Conservation (phyloP, 495 filamentous ascomycete genomes). For the Aspergillus cavernicola region DNA sequence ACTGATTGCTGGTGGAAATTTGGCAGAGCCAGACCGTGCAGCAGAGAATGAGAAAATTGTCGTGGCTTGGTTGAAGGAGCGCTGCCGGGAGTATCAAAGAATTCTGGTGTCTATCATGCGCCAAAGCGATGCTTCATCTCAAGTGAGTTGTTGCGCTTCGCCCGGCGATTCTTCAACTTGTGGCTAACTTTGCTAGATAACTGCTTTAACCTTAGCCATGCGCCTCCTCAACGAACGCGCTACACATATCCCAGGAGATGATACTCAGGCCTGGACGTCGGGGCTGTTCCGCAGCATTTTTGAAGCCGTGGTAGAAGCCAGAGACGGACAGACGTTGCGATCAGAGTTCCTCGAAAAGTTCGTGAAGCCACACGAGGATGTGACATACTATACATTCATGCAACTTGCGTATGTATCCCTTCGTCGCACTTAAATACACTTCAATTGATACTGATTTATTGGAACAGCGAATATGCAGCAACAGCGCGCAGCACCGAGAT, state of each 20-base stretch:
- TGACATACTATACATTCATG: conserved; percentile 75
- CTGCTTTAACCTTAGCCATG: conserved; percentile 75
- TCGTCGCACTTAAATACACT: not conserved
- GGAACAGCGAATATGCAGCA: conserved; percentile 28
- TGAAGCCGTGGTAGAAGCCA: conserved; percentile 54
- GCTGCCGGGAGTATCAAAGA: conserved; percentile 64
- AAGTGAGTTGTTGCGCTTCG: conserved; percentile 20
- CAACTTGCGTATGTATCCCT: conserved; percentile 56
- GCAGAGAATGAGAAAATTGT: conserved; percentile 72
- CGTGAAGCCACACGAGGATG: conserved; percentile 74
- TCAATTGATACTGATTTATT: not conserved
- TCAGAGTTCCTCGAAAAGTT: conserved; percentile 74
- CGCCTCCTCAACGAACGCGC: conserved; percentile 74
- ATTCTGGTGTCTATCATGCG: conserved; percentile 52
- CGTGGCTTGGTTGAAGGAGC: conserved; percentile 72
- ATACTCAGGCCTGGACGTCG: conserved; percentile 62
- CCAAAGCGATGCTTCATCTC: conserved; percentile 46
- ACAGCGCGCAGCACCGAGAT: conserved; percentile 30
- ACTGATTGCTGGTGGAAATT: conserved; percentile 69
- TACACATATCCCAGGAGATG: conserved; percentile 53
- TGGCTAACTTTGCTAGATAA: conserved; percentile 39
- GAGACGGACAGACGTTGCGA: conserved; percentile 52
- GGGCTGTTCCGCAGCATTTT: conserved; percentile 62
- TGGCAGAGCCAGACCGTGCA: conserved; percentile 58
- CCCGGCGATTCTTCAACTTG: conserved; percentile 1